Percentiles rank a stretch among this genome's conserved stretches.
Evolutionary conservation across 116 monocot species (phyloP).

Genomic region (Dioscorea cayenensis): DNA sequence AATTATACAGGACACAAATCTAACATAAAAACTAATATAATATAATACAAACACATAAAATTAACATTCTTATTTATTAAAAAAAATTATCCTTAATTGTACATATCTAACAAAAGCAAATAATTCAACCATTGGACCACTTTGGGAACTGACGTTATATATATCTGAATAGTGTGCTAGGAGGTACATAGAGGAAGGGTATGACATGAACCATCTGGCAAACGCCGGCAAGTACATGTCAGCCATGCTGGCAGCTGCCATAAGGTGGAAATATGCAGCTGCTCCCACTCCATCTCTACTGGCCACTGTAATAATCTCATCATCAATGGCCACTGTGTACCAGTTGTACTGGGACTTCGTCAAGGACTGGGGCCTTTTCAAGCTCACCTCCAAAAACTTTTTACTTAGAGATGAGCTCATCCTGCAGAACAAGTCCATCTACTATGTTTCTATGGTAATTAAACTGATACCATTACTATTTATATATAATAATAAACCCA

Average conservation of each 20-base stretch:
- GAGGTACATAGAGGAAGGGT: conserved; percentile 86
- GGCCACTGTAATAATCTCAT: conserved; percentile 39
- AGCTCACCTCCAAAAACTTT: conserved; percentile 40
- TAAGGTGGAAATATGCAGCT: conserved; percentile 58
- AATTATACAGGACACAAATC: too few relatives aligned
- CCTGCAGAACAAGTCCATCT: conserved; percentile 67
- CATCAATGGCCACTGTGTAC: conserved; percentile 64
- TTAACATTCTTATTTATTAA: too few relatives aligned
- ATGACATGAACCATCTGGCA: conserved; percentile 81
- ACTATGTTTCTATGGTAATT: conserved; percentile 65
- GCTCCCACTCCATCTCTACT: conserved; percentile 57
- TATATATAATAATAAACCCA: too few relatives aligned
- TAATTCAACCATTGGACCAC: too few relatives aligned
- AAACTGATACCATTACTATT: too few relatives aligned
- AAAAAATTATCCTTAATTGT: too few relatives aligned
- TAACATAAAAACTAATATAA: too few relatives aligned
- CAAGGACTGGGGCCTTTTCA: conserved; percentile 89
- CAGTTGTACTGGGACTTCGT: conserved; percentile 98
- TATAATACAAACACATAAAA: too few relatives aligned
- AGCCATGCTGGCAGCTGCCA: conserved; percentile 81
- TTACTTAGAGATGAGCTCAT: conserved; percentile 83
- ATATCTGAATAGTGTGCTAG: conserved; percentile 48
- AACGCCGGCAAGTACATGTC: conserved; percentile 92
- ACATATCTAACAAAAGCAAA: too few relatives aligned
- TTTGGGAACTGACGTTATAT: too few relatives aligned